Percentiles rank a stretch among this genome's conserved stretches.
Conservation (phyloP, 2,329 filamentous ascomycete genomes). For the Zopfia rhizophila region DNA sequence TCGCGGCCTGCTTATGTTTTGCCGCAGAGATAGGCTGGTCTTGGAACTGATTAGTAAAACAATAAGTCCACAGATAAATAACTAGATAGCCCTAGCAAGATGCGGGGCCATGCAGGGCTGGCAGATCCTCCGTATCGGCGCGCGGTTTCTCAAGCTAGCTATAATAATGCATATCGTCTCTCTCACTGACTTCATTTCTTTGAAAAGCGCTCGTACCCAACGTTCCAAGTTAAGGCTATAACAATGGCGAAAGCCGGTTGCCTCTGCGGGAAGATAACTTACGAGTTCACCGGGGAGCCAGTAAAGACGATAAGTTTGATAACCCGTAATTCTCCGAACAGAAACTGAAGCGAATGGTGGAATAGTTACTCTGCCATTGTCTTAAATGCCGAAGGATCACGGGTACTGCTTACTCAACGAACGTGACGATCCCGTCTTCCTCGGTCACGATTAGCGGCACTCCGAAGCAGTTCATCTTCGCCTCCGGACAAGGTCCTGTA, state of each 20-base stretch:
- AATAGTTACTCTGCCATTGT: conserved; percentile 30
- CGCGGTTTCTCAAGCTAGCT: background rate
- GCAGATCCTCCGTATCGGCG: too few relatives aligned
- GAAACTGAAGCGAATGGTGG: background rate
- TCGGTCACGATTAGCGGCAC: conserved; percentile 16
- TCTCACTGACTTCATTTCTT: conserved; percentile 20
- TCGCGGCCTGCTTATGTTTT: too few relatives aligned
- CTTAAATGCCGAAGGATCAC: conserved; percentile 26
- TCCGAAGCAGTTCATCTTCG: conserved; percentile 24
- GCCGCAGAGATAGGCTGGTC: too few relatives aligned
- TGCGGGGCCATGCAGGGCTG: too few relatives aligned
- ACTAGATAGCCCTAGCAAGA: too few relatives aligned
- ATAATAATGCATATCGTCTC: conserved; percentile 18
- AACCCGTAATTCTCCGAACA: background rate
- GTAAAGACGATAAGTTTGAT: conserved; percentile 22
- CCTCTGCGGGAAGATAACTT: conserved; percentile 48
- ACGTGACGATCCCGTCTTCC: conserved; percentile 19
- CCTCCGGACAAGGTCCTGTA: conserved; percentile 23
- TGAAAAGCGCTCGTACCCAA: conserved; percentile 5
- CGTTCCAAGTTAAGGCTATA: conserved; percentile 9
- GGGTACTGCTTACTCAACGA: conserved; percentile 25
- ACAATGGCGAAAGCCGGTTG: conserved; percentile 41
- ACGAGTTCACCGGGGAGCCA: conserved; percentile 45
- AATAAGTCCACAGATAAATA: too few relatives aligned
- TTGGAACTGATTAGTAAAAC: too few relatives aligned